phyloP scores from a whole-genome alignment of 2,329 filamentous ascomycete species.

The Alternaria sp. region DNA sequence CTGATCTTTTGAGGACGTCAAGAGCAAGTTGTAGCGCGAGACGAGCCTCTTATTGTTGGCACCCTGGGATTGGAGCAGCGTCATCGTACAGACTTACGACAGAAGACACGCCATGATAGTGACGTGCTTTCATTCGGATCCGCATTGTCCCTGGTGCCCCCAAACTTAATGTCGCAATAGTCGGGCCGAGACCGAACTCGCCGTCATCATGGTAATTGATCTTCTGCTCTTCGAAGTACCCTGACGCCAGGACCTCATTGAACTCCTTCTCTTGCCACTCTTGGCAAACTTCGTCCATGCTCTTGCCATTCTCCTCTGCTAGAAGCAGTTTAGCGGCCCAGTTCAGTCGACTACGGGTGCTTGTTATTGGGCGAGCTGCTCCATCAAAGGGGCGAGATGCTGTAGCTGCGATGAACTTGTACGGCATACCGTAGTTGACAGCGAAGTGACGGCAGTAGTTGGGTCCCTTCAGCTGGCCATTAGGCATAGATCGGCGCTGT shows the following conservation, averaged over 20 bases:
- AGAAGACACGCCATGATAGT: constrained; percentile 51
- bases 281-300: constrained; percentile 12
- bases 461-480: constrained; percentile 51
- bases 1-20: constrained; percentile 23
- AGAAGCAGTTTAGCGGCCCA: constrained; percentile 63
- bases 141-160: constrained; percentile 67
- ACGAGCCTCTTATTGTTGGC: constrained; percentile 47
- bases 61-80: constrained; percentile 41
- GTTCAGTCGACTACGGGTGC: constrained; percentile 62
- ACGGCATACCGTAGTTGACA: constrained; percentile 69
- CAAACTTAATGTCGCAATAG: constrained; percentile 67
- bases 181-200: constrained; percentile 68
- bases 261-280: constrained; percentile 54
- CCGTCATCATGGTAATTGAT: constrained; percentile 74
- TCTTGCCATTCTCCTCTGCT: constrained; percentile 26
- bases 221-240: constrained; percentile 68
- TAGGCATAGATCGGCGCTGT: constrained; percentile 22
- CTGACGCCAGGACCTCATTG: constrained; percentile 71
- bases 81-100: constrained; percentile 46
- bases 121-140: constrained; percentile 65
- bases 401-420: constrained; percentile 70
- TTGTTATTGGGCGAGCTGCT: constrained; percentile 56
- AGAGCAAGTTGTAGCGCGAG: constrained; percentile 43
- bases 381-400: constrained; percentile 34
- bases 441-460: constrained; percentile 62